Evolutionary conservation across 2,329 filamentous ascomycete genomes (phyloP), one percentile per base, ranked within the genome.

Genomic region (Claviceps purpurea): DNA sequence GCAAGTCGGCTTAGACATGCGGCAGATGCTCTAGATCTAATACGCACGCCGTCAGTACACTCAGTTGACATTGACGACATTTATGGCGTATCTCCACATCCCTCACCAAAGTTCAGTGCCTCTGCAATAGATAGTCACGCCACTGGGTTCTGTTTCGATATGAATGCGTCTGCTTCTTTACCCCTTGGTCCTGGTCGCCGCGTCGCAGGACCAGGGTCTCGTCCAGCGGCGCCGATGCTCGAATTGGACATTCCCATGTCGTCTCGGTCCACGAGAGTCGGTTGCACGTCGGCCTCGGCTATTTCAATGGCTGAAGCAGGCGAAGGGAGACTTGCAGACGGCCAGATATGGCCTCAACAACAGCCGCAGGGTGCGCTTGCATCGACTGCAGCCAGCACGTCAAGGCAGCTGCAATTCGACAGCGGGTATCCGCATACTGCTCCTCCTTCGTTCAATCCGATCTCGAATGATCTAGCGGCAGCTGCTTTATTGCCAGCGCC

Each of bases 11-110:
- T 18, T 8, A 52, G 59, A 14, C 11, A 37, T 37, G 30, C 30
- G 14, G 57, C 61, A 6, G 63, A 66, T 24, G 37, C 56, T 10
- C 50, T 57, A 5, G 58, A 65, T 5, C 66, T 65, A 6, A 56
- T 58, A 44, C 68, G 67, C n/a, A 69, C 61, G 45, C 64, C 63
- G 2, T 61, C 61, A 1, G 48, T 55, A 11, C 56, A 50, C 18
- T 55, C 55, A 3, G 20, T 54, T 13, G 56, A 59, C 24, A 52
- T 55, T 38, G 64, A 65, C 11, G 65, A 75, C 26, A 60, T 76
- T 3, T 76, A 76, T 58, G 69, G 74, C 53, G 71, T 70, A 4
- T 74, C 73, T 2, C 73, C 74, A 0, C 73, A 70, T 2, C 65
- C 61, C 11, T 73, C 72, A 0, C 73, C 73, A 1, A 57, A 47